Evolutionary conservation across 2,329 filamentous ascomycete species (phyloP), one percentile per base, ranked within the genome.

Genomic region (Beauveria rudraprayagi): DNA sequence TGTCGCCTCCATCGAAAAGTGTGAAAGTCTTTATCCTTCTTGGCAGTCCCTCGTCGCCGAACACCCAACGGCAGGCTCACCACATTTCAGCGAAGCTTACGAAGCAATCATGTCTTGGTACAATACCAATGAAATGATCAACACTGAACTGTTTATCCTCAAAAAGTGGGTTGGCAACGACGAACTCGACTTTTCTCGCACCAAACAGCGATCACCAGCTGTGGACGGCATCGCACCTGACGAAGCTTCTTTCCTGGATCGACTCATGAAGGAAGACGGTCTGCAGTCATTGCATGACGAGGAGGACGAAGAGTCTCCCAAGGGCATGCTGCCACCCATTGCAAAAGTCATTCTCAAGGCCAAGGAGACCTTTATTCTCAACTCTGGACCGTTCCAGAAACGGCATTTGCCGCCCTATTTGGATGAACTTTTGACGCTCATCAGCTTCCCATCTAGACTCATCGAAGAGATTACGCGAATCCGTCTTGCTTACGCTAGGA

Each of bases 151-250:
- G 62, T 86, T 87, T 16, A 92, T 97, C 65, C 75, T 99, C 65
- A 92, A 94, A 73, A 92, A 89, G 65, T 99, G 94, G 94, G 94
- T 99, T 28, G 94, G 94, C 60, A 99, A 99, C 70, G 87, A 92
- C 43, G 92, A 96, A 70, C 83, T 99, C 44, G 92, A 97, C 74
- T 99, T 97, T 71, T 86, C 86, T 56, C 89, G 89, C 70, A 83
- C 87, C 24, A 88, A 89, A 65, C 81, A 85, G 58, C 83, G 84
- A 62, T 88, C 90, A 1, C 84, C 86, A 2, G 74, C 74, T 2
- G 75, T 77, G 14, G 85, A 88, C 66, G 89, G 91, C 62, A 83
- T 96, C 53, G 86, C 87, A 28, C 72, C 63, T n/a, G 93, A 97
- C 69, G 92, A 97, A 67, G 88, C 91, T 0, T 95, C 92, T 0